A percentile compares a stretch with the other conserved stretches of the same genome.
Evolutionary conservation across 176 grass and related monocot genomes (phyloP).

Genomic region (Oryza glaberrima): DNA sequence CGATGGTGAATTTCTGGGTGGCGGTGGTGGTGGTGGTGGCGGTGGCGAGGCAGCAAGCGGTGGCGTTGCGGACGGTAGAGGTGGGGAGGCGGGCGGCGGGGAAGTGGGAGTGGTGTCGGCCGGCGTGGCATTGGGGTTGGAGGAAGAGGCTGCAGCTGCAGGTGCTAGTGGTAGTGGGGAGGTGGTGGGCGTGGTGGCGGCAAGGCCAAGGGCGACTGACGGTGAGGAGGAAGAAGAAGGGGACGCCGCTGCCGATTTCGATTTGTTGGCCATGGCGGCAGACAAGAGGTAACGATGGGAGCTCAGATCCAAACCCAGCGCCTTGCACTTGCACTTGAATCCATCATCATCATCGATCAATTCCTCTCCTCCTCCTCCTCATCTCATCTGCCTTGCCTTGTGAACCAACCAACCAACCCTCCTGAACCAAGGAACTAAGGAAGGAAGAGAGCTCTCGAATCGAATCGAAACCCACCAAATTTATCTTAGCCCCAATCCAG

Average conservation of each 20-base stretch:
- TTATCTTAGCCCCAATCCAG: no score
- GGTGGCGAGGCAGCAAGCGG: neutral
- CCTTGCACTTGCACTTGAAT: neutral
- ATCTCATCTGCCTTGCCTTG: neutral
- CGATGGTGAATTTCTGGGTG: neutral
- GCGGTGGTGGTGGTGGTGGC: neutral
- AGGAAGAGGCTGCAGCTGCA: slow-evolving; percentile 13
- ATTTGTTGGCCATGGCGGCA: neutral
- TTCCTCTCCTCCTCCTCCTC: neutral
- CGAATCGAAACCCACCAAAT: no score
- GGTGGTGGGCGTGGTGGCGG: slow-evolving; percentile 26
- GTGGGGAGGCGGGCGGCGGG: slow-evolving; percentile 6
- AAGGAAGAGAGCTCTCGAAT: no score
- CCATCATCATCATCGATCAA: no score
- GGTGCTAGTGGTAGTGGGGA: slow-evolving; percentile 26
- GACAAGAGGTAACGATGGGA: no score
- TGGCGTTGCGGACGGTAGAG: slow-evolving; percentile 8
- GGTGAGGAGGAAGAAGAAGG: slow-evolving; percentile 4
- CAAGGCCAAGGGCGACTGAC: neutral
- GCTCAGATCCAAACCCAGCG: neutral
- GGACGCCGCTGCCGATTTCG: slow-evolving; percentile 18
- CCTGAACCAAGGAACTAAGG: no score
- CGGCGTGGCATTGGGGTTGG: slow-evolving; percentile 43
- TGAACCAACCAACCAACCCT: no score
- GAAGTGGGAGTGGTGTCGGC: slow-evolving; percentile 29